Evolutionary conservation across 2,329 filamentous ascomycete genomes (phyloP).

Genomic region (Shiraia sp.): DNA sequence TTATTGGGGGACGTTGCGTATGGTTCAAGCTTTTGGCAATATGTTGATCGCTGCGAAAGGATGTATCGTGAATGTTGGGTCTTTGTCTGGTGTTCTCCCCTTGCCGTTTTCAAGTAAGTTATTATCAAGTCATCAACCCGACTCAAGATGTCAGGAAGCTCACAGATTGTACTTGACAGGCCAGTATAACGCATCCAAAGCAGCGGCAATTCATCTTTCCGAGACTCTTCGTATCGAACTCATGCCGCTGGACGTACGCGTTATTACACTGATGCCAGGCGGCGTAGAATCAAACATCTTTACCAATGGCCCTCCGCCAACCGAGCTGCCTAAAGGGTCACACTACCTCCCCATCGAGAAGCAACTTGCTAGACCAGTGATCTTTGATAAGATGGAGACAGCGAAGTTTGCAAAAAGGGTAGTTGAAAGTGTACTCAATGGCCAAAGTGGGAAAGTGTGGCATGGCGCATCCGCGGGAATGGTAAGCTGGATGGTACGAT

Average conservation of each 20-base stretch:
- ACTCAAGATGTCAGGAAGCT: background rate
- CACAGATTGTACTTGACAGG: too few species aligned
- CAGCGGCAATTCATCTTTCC: slow-evolving; percentile 34
- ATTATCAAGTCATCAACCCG: background rate
- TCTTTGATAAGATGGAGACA: too few species aligned
- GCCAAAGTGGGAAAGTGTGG: too few species aligned
- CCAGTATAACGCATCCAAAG: slow-evolving; percentile 41
- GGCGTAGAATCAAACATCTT: slow-evolving; percentile 9
- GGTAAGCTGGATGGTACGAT: too few species aligned
- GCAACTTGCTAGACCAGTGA: too few species aligned
- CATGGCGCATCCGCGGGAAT: too few species aligned
- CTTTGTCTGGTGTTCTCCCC: slow-evolving; percentile 1
- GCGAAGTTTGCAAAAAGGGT: too few species aligned
- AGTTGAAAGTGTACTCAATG: too few species aligned
- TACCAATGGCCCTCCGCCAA: too few species aligned
- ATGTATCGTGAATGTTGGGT: slow-evolving; percentile 14
- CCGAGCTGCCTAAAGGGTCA: too few species aligned
- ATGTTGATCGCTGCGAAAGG: slow-evolving; percentile 18
- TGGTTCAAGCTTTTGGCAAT: slow-evolving; percentile 45
- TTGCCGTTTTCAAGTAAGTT: slow-evolving; percentile 1
- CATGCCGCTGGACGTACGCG: slow-evolving; percentile 16
- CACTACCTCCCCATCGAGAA: too few species aligned
- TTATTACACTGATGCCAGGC: slow-evolving; percentile 18
- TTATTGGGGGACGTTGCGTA: slow-evolving; percentile 43
- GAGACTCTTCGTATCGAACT: slow-evolving; percentile 23